Evolutionary conservation across 371 early-diverging fungal genomes (phyloP), one percentile per base, ranked within the genome.

Genomic region (Mucor velutinosus): DNA sequence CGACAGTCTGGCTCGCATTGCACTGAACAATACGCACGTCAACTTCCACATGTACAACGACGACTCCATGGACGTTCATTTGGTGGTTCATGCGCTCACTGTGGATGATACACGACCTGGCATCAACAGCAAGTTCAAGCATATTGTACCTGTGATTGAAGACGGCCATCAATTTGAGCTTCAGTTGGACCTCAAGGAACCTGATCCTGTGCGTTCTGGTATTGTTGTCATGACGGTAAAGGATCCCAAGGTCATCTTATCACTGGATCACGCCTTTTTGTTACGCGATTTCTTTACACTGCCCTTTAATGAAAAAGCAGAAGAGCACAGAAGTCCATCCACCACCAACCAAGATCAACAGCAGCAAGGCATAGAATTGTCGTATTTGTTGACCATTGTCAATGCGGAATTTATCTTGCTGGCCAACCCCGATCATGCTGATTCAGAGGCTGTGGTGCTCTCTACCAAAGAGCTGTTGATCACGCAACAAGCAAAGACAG

Each of bases 371-470:
- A 72, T 81, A 33, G 79, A 77, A 2, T 58, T 86, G 3, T 80
- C 83, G 0, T 95, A 89, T 75, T 86, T 93, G 7, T 75, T 97
- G 35, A 93, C 92, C 33, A 80, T 98, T 3, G 72, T 90, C n/a
- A 85, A 93, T 60, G 89, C 94, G 5, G 96, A 98, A 77, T 87
- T 98, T 19, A 89, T 96, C 15, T 74, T 98, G 43, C 81, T 99
- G 25, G 94, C 94, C 12, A 86, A 96, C 60, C 92, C 97, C 1
- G 82, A 83, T 43, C 78, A 67, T 12, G 72, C 77, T 3, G 78
- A 87, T 23, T 93, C 97, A 0, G 96, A 97, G 67, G 98, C 99
- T 4, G 89, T 99, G 12, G 86, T 97, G 2, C 82, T 98, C 7
- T 87, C 90, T 0, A 87, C 94, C 2, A 84, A 93, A 30, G 92